Evolutionary conservation across 495 filamentous ascomycete species (phyloP).

Genomic region (Hapsidospora chrysogenum): DNA sequence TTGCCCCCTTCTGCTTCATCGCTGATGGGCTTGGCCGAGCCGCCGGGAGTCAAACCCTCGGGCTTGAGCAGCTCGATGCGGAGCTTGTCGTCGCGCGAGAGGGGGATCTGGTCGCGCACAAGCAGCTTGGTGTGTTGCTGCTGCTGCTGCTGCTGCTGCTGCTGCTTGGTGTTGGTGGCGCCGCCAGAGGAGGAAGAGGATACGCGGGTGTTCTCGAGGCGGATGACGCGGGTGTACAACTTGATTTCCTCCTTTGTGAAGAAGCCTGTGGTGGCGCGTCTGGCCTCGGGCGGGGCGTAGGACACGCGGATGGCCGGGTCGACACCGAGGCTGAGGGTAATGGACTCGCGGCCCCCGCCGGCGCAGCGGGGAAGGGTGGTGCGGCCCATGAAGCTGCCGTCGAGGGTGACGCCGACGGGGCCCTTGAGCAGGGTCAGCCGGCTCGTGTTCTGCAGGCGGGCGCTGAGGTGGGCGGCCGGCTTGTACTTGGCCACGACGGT

Average conservation of each 20-base stretch:
- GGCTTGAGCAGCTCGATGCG: slow-evolving; percentile 36
- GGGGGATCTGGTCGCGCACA: slow-evolving; percentile 50
- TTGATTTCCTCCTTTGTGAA: slow-evolving; percentile 40
- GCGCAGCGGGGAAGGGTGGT: slow-evolving; percentile 38
- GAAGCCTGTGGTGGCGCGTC: slow-evolving; percentile 30
- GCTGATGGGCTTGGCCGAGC: slow-evolving; percentile 16
- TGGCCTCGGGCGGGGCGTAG: slow-evolving; percentile 45
- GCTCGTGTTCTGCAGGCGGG: slow-evolving; percentile 40
- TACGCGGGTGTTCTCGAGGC: slow-evolving; percentile 42
- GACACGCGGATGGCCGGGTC: slow-evolving; percentile 44
- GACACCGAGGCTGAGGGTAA: slow-evolving; percentile 45
- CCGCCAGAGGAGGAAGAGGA: no score
- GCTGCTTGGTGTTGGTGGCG: no score
- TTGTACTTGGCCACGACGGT: slow-evolving; percentile 51
- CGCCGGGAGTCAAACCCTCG: slow-evolving; percentile 15
- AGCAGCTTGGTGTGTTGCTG: slow-evolving; percentile 39
- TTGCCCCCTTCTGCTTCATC: slow-evolving; percentile 8
- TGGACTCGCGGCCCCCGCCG: slow-evolving; percentile 32
- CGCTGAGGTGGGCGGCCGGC: slow-evolving; percentile 47
- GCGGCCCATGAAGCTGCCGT: slow-evolving; percentile 51
- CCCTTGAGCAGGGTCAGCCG: slow-evolving; percentile 43
- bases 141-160: no score
- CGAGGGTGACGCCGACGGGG: slow-evolving; percentile 45
- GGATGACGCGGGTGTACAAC: slow-evolving; percentile 38
- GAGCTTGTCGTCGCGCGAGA: slow-evolving; percentile 47